These are phyloP conservation scores for Alternaria longipes DNA, from an alignment of 2,329 filamentous ascomycete genomes.

Conservation along the genomic window DNA sequence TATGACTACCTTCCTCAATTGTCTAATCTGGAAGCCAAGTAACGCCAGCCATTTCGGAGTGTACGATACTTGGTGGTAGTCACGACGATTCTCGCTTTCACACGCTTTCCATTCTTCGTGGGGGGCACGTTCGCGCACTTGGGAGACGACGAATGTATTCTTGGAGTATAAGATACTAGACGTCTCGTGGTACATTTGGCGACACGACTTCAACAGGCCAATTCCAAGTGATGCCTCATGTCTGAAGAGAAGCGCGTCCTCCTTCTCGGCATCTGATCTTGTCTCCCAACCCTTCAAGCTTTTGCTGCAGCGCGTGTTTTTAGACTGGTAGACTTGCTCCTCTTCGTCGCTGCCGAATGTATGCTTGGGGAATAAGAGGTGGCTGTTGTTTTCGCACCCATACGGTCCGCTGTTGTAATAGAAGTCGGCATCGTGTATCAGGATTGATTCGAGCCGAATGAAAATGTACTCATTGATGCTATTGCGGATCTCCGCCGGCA, in stretches of 20 bases:
- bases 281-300: background rate
- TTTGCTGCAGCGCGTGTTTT: too few relatives aligned
- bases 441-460: background rate
- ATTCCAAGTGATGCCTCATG: background rate
- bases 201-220: background rate
- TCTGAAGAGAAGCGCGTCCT: background rate
- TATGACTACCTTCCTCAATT: background rate
- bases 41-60: background rate
- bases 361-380: too few relatives aligned
- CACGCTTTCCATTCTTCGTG: too few relatives aligned
- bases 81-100: fast-evolving
- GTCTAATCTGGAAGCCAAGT: background rate
- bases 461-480: background rate
- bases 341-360: background rate
- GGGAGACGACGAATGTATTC: background rate
- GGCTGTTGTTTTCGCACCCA: background rate
- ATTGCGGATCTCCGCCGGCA: background rate
- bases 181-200: conserved; percentile 6
- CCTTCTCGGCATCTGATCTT: background rate
- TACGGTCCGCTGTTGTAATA: background rate
- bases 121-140: background rate
- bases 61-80: background rate
- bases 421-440: background rate
- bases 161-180: background rate
- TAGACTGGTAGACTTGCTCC: background rate